phyloP scores from a whole-genome alignment of 495 filamentous ascomycete genomes.

The Aspergillus sclerotiicarbonarius region DNA sequence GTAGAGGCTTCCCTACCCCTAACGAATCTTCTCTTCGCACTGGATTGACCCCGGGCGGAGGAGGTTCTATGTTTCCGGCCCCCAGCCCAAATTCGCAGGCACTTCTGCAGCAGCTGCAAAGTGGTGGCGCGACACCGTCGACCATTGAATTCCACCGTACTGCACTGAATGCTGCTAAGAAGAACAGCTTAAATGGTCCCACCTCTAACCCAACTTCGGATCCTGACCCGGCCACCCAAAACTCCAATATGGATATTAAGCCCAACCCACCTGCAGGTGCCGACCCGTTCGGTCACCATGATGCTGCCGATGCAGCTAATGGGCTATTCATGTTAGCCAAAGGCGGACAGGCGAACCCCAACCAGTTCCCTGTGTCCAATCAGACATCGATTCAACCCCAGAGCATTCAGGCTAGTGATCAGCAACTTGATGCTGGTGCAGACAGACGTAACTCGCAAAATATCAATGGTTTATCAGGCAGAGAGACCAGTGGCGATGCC shows the following conservation, averaged over 20 bases:
- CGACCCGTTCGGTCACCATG: slow-evolving; percentile 75
- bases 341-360: slow-evolving; percentile 51
- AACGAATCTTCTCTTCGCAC: slow-evolving; percentile 95
- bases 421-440: slow-evolving; percentile 24
- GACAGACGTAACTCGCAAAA: slow-evolving; percentile 34
- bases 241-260: slow-evolving; percentile 51
- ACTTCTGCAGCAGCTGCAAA: slow-evolving; percentile 73
- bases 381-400: slow-evolving; percentile 35
- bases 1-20: slow-evolving; percentile 87
- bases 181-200: slow-evolving; percentile 43
- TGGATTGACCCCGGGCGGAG: slow-evolving; percentile 90
- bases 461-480: slow-evolving; percentile 32
- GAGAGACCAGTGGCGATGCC: slow-evolving; percentile 66
- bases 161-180: slow-evolving; percentile 76
- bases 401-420: slow-evolving; percentile 43
- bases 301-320: slow-evolving; percentile 92
- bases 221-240: slow-evolving; percentile 44
- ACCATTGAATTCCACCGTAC: slow-evolving; percentile 95
- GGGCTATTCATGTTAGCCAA: slow-evolving; percentile 89
- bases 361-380: slow-evolving; percentile 53
- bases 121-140: slow-evolving; percentile 79
- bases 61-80: slow-evolving; percentile 95
- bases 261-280: slow-evolving; percentile 40
- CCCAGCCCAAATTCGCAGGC: slow-evolving; percentile 84
- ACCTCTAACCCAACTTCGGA: slow-evolving; percentile 53